Evolutionary conservation across 192 early-diverging fungal species (phyloP), one percentile per base, ranked within the genome.

Genomic region (Coemansia sp.): DNA sequence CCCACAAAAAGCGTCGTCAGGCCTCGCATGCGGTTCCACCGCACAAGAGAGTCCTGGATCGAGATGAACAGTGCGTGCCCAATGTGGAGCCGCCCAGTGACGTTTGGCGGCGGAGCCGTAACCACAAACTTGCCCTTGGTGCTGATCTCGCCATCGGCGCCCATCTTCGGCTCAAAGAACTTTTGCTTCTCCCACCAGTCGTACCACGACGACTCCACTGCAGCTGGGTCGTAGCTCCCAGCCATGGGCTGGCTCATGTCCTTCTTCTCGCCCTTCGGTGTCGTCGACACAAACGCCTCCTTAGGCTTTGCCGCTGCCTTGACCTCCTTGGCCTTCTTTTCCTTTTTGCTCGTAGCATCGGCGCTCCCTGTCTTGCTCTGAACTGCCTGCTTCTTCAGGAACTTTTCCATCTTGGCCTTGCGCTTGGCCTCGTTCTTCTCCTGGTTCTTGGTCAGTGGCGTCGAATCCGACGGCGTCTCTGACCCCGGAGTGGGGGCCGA

Each of bases 11-110:
- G 85, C 4, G 92, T 89, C 6, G 94, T 94, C 68, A 96, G 88
- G 28, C 97, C 96, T 58, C 91, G 87, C 97, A 99, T 99, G 37
- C 97, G 87, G 81, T 98, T 94, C 94, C 95, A 99, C 62, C 97
- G 90, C 25, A 88, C 82, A 71, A 99, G 82, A 42, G 87, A 70
- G 77, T 99, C 97, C 81, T 98, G 93, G 69, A 99, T 97, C 37
- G 96, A 81, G 64, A 93, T 87, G 48, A 92, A 95, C 65, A 99
- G 77, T 8, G 90, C 94, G 66, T 99, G 97, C 22, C 97, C 91
- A 63, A 96, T 87, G 67, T 99, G 96, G 50, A 99, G 88, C 55
- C 88, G 87, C 59, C 97, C 97, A 19, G 97, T 99, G 42, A 99
- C 91, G 73, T 99, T 99, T n/a, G 97, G 97, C 67, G 97, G 97